These are phyloP conservation scores for Botryotinia narcissicola DNA, from an alignment of 2,329 filamentous ascomycete species.

Conservation along the genomic window DNA sequence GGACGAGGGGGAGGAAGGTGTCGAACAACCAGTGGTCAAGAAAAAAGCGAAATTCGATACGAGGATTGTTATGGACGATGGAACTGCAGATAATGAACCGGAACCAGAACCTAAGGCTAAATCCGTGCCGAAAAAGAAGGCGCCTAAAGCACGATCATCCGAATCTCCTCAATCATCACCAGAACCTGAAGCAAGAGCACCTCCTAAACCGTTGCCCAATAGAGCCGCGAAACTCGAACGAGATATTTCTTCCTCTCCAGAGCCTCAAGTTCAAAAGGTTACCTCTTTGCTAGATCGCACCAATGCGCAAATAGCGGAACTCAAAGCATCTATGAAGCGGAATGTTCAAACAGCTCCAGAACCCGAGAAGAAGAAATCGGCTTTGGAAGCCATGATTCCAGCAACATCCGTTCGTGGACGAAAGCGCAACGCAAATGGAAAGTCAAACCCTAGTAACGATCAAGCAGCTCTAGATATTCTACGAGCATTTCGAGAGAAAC, in stretches of 20 bases:
- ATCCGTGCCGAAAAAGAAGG: conserved; percentile 36
- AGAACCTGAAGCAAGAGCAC: conserved; percentile 39
- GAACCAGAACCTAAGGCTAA: conserved; percentile 37
- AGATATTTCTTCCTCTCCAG: conserved; percentile 41
- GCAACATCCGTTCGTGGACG: conserved; percentile 66
- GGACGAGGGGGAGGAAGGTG: conserved; percentile 58
- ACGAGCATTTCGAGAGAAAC: conserved; percentile 74
- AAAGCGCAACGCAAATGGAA: conserved; percentile 63
- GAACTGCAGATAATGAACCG: conserved; percentile 40
- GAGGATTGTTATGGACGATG: conserved; percentile 63
- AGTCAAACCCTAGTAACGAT: conserved; percentile 54
- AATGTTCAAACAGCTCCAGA: conserved; percentile 52
- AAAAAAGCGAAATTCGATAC: conserved; percentile 81
- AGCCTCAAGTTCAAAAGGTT: conserved; percentile 40
- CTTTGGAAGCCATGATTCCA: conserved; percentile 72
- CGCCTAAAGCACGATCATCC: conserved; percentile 37
- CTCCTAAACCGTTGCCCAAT: conserved; percentile 30
- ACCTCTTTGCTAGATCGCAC: conserved; percentile 59
- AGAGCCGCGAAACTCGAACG: conserved; percentile 38
- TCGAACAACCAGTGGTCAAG: conserved; percentile 53
- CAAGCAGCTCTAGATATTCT: conserved; percentile 67
- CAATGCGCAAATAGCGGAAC: conserved; percentile 75
- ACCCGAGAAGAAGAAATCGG: conserved; percentile 61
- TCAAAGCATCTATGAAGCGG: conserved; percentile 80
- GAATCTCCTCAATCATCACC: conserved; percentile 42